Evolutionary conservation across 257 asterid species (phyloP), one percentile per base, ranked within the genome.

Genomic region (Nicotiana tabacum): DNA sequence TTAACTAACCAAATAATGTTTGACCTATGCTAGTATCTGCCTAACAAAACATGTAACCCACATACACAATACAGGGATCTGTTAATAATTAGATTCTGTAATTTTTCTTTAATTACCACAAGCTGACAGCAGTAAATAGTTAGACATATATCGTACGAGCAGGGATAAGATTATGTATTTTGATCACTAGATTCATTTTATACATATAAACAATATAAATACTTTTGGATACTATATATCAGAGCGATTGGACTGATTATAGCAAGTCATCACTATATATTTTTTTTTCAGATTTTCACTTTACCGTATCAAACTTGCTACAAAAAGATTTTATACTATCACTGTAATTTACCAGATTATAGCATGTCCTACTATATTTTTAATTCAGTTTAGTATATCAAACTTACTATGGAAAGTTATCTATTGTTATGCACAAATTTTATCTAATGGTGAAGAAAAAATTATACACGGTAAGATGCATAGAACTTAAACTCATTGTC

Each of bases 261-360:
- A 58, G 29, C 11, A 7, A 58, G 29, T 24, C 27, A 24, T 24
- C 27, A 24, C 27, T 24, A 24, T 24, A 24, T 24, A 24, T 24
- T 0, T 24, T 24, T 21, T 21, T 55, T 56, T 15, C 18, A 35
- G 27, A 3, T 67, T 16, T 48, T 48, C 18, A 15, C 8, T 56
- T 56, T 16, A 16, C 61, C 4, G 0, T 16, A 56, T 56, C 21
- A 56, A 55, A 17, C 60, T 55, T 43, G 48, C 10, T 24, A 39
- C 48, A 0, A 39, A 39, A 39, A 39, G 48, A 8, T 39, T 7
- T 39, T 43, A 8, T 3, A 43, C 12, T 0, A 43, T 43, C 1
- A 9, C 0, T 2, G 1, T 10, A 43, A 43, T 9, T 43, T 43
- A 43, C 0, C 3, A 0, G 0, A 43, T 43, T 39, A 43, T 2